Evolutionary conservation across 805 yeast species (phyloP), one percentile per base, ranked within the genome.

Genomic region (Wickerhamomyces queroliae): DNA sequence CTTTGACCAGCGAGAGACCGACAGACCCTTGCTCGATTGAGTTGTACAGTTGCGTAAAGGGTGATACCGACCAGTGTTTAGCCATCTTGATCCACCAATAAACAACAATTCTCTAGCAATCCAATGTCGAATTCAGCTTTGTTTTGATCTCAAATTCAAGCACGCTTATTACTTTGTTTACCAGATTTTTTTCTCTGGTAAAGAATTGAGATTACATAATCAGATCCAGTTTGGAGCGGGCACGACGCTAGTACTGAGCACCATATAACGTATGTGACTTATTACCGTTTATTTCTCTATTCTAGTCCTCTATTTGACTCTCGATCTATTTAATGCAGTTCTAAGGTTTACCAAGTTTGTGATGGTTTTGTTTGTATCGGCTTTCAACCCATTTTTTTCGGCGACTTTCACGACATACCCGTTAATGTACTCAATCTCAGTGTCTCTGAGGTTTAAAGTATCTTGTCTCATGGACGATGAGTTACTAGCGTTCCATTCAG

Each of bases 351-450:
- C 67, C 13, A 67, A 44, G 29, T 59, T 55, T 9, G 48, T 44
- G 9, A 66, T 51, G 1, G 68, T 56, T 33, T 48, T 49, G 46
- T 66, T 66, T 20, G 58, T 56, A 23, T 59, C 49, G 1, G 61
- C 58, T 3, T 42, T 52, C 33, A 63, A 27, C 0, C 69, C 65
- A 35, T 69, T 60, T 42, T 64, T 62, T 23, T 59, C 49, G 1
- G 86, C 95, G 38, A 78, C 61, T 7, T 53, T 56, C 2, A 74
- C 80, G 11, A 90, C 69, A 53, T 78, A 87, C 1, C 97, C 97
- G 56, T 90, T 93, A 43, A 91, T 80, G 56, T 74, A 83, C 44
- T 81, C 84, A 17, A 91, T 75, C 55, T 91, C 99, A 0, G 93
- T 85, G 13, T 67, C 70, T 48, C 75, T 71, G 42, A 73, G 42